A percentile compares a stretch with the other conserved stretches of the same genome.
phyloP scores from a whole-genome alignment of 257 asterid genomes.

The Mitragyna speciosa region DNA sequence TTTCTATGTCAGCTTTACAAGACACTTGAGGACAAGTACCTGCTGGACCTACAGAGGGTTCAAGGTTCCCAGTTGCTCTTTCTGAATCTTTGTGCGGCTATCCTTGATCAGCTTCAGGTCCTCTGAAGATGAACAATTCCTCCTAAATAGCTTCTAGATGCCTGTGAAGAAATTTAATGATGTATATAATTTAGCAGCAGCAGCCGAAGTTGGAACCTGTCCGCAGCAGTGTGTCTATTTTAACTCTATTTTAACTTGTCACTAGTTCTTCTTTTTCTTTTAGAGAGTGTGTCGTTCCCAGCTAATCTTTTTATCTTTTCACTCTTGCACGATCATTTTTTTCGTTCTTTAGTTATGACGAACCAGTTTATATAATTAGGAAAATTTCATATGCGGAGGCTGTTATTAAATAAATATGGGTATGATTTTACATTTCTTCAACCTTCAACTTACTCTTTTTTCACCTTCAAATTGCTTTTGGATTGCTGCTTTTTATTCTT shows the following conservation, averaged over 20 bases:
- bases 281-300: slow-evolving; percentile 31
- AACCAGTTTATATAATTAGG: slow-evolving; percentile 1
- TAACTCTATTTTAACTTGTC: slow-evolving; percentile 13
- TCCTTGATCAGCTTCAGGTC: slow-evolving; percentile 84
- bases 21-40: slow-evolving; percentile 79
- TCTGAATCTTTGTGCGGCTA: slow-evolving; percentile 86
- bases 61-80: slow-evolving; percentile 85
- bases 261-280: slow-evolving; percentile 9
- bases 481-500: neutral
- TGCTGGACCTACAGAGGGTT: slow-evolving; percentile 86
- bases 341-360: neutral
- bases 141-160: slow-evolving; percentile 14
- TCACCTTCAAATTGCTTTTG: neutral
- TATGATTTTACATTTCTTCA: too few relatives aligned
- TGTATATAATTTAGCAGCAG: slow-evolving; percentile 45
- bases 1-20: slow-evolving; percentile 66
- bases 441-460: neutral
- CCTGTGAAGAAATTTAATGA: slow-evolving; percentile 27
- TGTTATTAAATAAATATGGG: neutral
- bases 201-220: slow-evolving; percentile 20
- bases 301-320: slow-evolving; percentile 35
- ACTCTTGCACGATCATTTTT: slow-evolving; percentile 20
- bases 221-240: slow-evolving; percentile 12
- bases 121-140: slow-evolving; percentile 37
- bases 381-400: neutral